Conservation (phyloP, 148 eudicot genomes). For the Spergularia marina region DNA sequence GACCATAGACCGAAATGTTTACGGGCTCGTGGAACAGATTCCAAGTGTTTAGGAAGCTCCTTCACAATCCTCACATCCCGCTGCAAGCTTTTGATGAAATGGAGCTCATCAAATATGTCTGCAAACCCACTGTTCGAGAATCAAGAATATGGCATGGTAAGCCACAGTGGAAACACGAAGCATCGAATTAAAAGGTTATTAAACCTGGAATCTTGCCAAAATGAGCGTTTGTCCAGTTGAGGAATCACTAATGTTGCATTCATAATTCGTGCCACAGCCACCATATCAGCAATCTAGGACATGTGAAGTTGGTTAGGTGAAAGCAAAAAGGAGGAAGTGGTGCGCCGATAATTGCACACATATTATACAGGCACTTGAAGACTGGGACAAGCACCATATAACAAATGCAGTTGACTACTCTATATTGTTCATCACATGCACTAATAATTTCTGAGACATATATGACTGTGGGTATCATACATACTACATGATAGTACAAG, state of each 20-base stretch:
- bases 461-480: background rate
- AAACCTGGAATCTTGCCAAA: slow-evolving; percentile 92
- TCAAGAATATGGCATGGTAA: slow-evolving; percentile 19
- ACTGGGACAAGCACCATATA: background rate
- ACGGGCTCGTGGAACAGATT: slow-evolving; percentile 79
- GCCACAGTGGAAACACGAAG: slow-evolving; percentile 12
- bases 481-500: background rate
- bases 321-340: background rate
- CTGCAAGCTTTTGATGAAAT: slow-evolving; percentile 61
- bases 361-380: background rate
- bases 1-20: slow-evolving; percentile 91
- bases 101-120: slow-evolving; percentile 71
- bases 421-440: background rate
- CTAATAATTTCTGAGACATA: background rate
- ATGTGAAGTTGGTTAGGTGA: slow-evolving; percentile 24
- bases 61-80: slow-evolving; percentile 70
- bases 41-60: slow-evolving; percentile 68
- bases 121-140: slow-evolving; percentile 60
- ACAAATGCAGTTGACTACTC: background rate
- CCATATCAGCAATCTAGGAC: slow-evolving; percentile 89
- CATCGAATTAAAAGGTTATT: slow-evolving; percentile 10
- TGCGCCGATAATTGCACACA: slow-evolving; percentile 11
- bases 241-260: slow-evolving; percentile 91
- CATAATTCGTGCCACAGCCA: slow-evolving; percentile 85
- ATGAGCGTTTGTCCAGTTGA: slow-evolving; percentile 79